Evolutionary conservation across 2,329 filamentous ascomycete species (phyloP).

Genomic region (Paecilomyces fulvus): DNA sequence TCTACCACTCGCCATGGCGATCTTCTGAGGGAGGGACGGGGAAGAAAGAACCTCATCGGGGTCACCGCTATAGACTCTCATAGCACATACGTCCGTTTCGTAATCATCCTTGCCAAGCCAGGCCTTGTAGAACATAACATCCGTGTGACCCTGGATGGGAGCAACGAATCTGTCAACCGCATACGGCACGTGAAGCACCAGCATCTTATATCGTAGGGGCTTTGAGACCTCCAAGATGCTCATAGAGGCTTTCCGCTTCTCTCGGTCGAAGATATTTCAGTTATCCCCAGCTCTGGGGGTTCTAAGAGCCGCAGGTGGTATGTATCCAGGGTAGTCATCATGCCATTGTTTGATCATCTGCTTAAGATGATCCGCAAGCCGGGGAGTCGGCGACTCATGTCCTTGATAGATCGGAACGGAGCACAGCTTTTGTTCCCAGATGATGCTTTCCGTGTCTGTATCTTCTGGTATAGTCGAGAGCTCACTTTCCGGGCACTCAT

Average conservation of each 20-base stretch:
- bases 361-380: no score
- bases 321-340: background rate
- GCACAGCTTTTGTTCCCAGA: background rate
- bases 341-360: background rate
- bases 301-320: background rate
- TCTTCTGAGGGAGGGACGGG: no score
- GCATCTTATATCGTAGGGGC: background rate
- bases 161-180: background rate
- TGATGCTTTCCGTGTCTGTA: no score
- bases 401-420: no score
- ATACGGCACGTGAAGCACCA: background rate
- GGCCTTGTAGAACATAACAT: background rate
- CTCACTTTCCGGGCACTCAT: no score
- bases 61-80: background rate
- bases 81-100: background rate
- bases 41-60: no score
- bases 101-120: background rate
- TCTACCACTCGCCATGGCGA: background rate
- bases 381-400: no score
- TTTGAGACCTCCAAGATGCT: background rate
- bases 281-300: background rate
- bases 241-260: background rate
- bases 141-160: background rate
- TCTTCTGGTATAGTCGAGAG: no score
- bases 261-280: background rate